Base-by-base conservation (phyloP, 176 grass and related monocot genomes). In the Carex parvula region DNA sequence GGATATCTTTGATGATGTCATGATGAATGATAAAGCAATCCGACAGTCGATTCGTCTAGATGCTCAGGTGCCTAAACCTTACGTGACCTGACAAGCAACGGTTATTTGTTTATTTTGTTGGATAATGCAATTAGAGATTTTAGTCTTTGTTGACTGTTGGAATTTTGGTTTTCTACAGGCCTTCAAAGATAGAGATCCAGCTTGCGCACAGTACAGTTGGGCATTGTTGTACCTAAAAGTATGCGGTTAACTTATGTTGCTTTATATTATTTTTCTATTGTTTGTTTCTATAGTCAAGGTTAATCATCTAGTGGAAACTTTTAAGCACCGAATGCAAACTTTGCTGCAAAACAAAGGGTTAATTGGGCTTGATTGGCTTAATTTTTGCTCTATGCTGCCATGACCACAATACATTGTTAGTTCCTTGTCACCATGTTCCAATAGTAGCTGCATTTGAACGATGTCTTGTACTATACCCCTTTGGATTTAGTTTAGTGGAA, bases 101-200 rank as follows among this genome's bases (percentile, higher is more conserved):
- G 71, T 74, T 29, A 75, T 86, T 58, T 64, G 17, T 84, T 11
- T 77, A 82, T 44, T 22, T 8, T 85, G 44, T 67, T 87, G 3
- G 56, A 78, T 69, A 73, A 60, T 81, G 79, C 74, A 15, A 29
- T 66, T 85, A 66, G 26, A 7, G 62, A 33, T 60, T 60, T 79
- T 15, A 30, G 81, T 37, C 56, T 57, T 81, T 68, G 26, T 63
- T 37, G 84, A 70, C 62, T 42, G 54, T 53, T 41, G 21, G 4
- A 81, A 88, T 50, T n/a, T 50, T 37, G 80, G 67, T 92, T 55
- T 55, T 13, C 53, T 86, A 64, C 81, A 99, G 96, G 93, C 93
- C 35, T 95, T 99, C 85, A 99, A 94, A 87, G 96, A 90, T 32
- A 90, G 93, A 89, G 93, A 99, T 94, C 96, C 96, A 90, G 91